Base-by-base conservation (phyloP, 495 filamentous ascomycete genomes). In the Hypomontagnella submonticulosa region DNA sequence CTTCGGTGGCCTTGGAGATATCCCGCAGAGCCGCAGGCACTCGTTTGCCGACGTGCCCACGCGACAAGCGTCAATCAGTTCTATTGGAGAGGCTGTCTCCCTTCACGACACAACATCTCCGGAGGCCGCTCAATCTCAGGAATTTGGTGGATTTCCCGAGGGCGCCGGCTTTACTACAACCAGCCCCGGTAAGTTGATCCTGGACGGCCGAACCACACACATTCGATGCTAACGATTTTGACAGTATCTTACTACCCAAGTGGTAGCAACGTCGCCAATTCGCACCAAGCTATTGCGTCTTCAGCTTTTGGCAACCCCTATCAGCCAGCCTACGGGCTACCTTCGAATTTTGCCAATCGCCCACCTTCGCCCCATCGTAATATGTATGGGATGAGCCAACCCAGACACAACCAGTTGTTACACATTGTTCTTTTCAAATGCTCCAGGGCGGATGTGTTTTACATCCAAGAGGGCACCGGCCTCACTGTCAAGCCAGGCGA, bases 381-480 rank as follows among this genome's bases (percentile, higher is more conserved):
- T 78, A 89, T 83, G 83, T 90, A 79, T 73, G 83, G 77, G 53
- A 85, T 82, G 67, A 81, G 73, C 30, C 91, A 91, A 69, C 85
- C 88, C 6, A 88, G 89, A 57, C 89, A 89, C 61, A 91, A 90
- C 64, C 91, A 95, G 73, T 82, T 90, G n/a, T 79, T 97, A 33
- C 94, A 93, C 75, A 88, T 98, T 41, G 94, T 99, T 19, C 88
- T 93, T 2, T 99, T 99, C 83, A 99, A 99, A 72, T 96, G 92
- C 71, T 88, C 89, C 18, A 88, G 95, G 56, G 92, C 92, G 42
- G 96, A 97, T 69, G 92, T 98, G 15, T 99, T 97, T 74, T 97
- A 96, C 74, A 90, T 97, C 53, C 93, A 95, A 74, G 93, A 97
- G 74, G 92, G 92, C 42, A 97, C 93, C 10, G 96, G 96, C 1